These are phyloP conservation scores for Breynia disticha DNA, from an alignment of 441 rosid species.

Conservation along the genomic window DNA sequence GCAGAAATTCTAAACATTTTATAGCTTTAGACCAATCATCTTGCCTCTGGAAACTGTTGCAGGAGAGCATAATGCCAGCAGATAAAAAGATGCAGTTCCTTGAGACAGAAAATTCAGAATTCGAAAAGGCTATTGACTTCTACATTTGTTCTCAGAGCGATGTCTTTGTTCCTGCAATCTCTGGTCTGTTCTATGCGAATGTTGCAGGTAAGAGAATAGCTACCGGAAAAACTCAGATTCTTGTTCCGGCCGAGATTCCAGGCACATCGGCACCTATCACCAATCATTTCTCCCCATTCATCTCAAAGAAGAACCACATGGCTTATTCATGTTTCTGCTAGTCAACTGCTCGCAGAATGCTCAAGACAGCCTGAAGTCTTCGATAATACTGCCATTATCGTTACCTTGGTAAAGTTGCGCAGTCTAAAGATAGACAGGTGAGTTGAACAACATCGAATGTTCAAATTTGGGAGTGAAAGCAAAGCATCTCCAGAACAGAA, in stretches of 20 bases:
- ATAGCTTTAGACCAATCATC: neutral
- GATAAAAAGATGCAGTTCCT: conserved; percentile 68
- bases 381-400: conserved; percentile 9
- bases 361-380: conserved; percentile 6
- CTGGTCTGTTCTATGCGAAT: conserved; percentile 88
- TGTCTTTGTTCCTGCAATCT: conserved; percentile 87
- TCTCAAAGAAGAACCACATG: conserved; percentile 85
- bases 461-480: conserved; percentile 19
- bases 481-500: conserved; percentile 7
- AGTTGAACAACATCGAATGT: conserved; percentile 10
- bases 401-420: conserved; percentile 6
- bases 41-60: conserved; percentile 23
- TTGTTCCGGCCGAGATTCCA: conserved; percentile 71
- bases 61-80: conserved; percentile 84
- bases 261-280: conserved; percentile 43
- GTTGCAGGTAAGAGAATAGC: conserved; percentile 92
- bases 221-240: conserved; percentile 67
- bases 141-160: conserved; percentile 74
- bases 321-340: conserved; percentile 92
- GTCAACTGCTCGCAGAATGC: conserved; percentile 11
- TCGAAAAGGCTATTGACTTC: conserved; percentile 82
- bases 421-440: conserved; percentile 15
- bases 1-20: too few species aligned
- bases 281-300: conserved; percentile 65
- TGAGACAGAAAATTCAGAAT: conserved; percentile 60